Evolutionary conservation across 768 basidiomycete species (phyloP).

Genomic region (Termitomyces eurrhizus): DNA sequence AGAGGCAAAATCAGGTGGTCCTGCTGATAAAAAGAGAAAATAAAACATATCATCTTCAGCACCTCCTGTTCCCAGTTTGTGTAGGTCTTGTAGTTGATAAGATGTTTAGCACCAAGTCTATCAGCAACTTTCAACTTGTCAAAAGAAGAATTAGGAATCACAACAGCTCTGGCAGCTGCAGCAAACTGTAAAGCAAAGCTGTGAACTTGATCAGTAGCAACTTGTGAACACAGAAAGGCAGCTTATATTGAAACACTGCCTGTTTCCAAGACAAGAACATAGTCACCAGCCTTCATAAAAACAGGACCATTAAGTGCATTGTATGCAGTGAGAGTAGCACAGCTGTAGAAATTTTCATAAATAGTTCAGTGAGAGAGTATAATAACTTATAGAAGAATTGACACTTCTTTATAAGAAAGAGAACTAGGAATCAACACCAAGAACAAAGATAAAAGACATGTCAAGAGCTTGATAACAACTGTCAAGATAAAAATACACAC

Average conservation of each 20-base stretch:
- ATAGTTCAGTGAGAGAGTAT: not conserved
- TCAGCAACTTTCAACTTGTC: conserved; percentile 56
- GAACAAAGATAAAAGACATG: conserved; percentile 24
- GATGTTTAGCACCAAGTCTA: conserved; percentile 47
- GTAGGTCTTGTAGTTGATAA: conserved; percentile 59
- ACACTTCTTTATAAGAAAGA: conserved; percentile 59
- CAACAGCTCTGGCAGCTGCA: conserved; percentile 55
- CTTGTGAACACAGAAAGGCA: not conserved
- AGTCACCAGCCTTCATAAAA: conserved; percentile 55
- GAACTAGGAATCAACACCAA: conserved; percentile 52
- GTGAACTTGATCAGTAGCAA: not conserved
- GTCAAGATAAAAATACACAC: conserved; percentile 18
- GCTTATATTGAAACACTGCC: conserved; percentile 53
- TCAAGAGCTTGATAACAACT: not conserved
- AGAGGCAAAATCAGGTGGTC: conserved; percentile 4
- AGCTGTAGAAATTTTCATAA: conserved; percentile 25
- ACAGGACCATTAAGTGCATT: conserved; percentile 48
- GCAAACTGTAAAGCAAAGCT: conserved; percentile 61
- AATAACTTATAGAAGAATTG: conserved; percentile 48
- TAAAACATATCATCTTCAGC: conserved; percentile 34
- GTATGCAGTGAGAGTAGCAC: conserved; percentile 63
- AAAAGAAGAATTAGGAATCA: conserved; percentile 65
- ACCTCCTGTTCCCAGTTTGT: conserved; percentile 58
- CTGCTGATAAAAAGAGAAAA: not conserved
- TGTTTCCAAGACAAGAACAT: conserved; percentile 52